Base-by-base conservation (phyloP, 1,139 yeast species). In the Taiozyma sp. region DNA sequence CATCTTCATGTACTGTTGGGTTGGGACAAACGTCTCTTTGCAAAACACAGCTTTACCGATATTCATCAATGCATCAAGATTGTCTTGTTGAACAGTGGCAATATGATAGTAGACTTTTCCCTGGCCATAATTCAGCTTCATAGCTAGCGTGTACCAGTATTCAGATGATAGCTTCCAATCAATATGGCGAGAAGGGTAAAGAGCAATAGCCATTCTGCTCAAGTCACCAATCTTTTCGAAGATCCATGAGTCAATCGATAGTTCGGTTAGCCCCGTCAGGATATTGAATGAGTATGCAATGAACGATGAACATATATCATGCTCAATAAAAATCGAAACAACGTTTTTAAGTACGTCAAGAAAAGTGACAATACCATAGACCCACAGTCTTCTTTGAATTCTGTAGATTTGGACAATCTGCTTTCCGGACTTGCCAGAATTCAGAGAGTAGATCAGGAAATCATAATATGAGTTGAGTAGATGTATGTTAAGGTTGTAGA, bases 131-230 rank as follows among this genome's bases (percentile, higher is more conserved):
- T 83, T 80, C 12, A 86, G 80, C 59, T 80, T 79, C 81, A 85
- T 79, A 12, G 92, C 80, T 30, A 80, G 75, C 36, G 81, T 75
- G 63, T 87, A 87, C 95, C 95, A 87, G 65, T 80, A 79, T 64
- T 86, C 90, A 1, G 93, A 86, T 58, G 89, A 80, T 40, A 83
- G 67, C 65, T 86, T 87, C 95, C 95, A 87, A 65, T 87, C 93
- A 60, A 87, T 85, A 62, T 81, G 84, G 50, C 85, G 78, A 14
- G 91, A 83, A 24, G 90, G 83, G 63, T 86, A 87, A 48, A 87
- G 70, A 1, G 93, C 92, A 57, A 87, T 86, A 10, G 93, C 92
- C 92, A 87, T 87, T 64, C 95, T 72, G 40, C 89, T 83, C 57
- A 87, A 72, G 65, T 87, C 95, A 36, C 93, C 95, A 46, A 87